Evolutionary conservation across 108 stramenopile genomes (phyloP), one percentile per base, ranked within the genome.

Genomic region (Skeletonema costatum): DNA sequence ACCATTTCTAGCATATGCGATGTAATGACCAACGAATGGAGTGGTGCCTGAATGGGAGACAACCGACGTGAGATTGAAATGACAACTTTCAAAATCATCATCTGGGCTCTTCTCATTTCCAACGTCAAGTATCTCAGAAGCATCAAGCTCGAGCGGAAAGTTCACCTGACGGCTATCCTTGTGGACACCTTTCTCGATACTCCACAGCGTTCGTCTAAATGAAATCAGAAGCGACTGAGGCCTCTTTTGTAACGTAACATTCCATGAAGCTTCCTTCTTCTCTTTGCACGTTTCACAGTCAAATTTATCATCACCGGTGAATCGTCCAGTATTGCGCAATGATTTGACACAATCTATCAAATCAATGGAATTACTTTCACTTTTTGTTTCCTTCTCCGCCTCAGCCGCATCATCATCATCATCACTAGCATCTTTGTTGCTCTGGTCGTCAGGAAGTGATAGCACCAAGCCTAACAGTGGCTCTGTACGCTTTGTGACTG

Each of bases 201-300:
- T 56, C 83, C 83, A 84, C 7, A 75, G 63, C 13, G 83, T 84
- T 41, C 83, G 36, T 44, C 83, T 53, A 21, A 84, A 53, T 7
- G 78, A 80, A 63, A 84, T 76, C 1, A 84, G 68, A 11, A 84
- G 68, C 29, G 83, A 76, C 64, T 84, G 83, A 17, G 83, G 83
- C 35, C 78, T 74, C 53, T 68, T 60, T 41, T 80, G 71, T 30
- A 84, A 53, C 2, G 70, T 19, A 13, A 84, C 76, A 25, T 53
- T 84, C 83, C 78, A 80, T 13, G 60, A 16, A 11, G 83, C 83
- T 51, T 84, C 64, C 38, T 44, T 74, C 31, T 84, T 84, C 2
- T 33, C 59, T n/a, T 70, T 33, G 41, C 83, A 84, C 2, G 60
- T 63, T 21, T 84, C 78, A 60, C 83, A 84, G 58, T 80, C 73